phyloP scores from a whole-genome alignment of 805 yeast genomes.

The Candida coleopterorum region DNA sequence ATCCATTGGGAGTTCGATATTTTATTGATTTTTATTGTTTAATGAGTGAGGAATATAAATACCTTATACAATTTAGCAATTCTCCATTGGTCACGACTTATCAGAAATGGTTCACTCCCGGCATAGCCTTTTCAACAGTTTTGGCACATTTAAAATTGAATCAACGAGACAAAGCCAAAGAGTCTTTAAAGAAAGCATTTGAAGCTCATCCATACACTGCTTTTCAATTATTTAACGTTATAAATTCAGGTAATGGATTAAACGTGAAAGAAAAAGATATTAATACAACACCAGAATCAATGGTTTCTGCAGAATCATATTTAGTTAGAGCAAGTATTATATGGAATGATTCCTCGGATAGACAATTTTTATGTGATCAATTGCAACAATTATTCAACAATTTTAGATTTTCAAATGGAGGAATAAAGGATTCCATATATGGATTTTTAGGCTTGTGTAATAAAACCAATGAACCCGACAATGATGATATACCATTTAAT shows the following conservation, averaged over 20 bases:
- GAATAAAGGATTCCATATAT: constrained; percentile 4
- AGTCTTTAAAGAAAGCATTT: constrained; percentile 47
- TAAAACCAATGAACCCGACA: constrained; percentile 4
- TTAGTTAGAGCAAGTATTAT: constrained; percentile 48
- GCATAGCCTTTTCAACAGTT: constrained; percentile 60
- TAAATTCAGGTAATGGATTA: constrained; percentile 30
- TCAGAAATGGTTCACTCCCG: constrained; percentile 66
- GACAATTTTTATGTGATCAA: constrained; percentile 45
- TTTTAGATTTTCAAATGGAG: constrained; percentile 1
- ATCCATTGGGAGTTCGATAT: constrained; percentile 79
- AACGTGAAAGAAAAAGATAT: constrained; percentile 19
- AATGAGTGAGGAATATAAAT: constrained; percentile 58
- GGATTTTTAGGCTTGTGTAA: constrained; percentile 7
- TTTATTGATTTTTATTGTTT: constrained; percentile 78
- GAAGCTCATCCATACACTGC: constrained; percentile 56
- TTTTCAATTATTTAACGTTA: constrained; percentile 40
- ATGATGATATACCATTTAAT: constrained; percentile 49
- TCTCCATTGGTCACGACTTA: constrained; percentile 57
- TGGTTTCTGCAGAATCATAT: constrained; percentile 53
- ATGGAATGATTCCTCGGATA: constrained; percentile 48
- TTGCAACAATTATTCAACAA: constrained; percentile 21
- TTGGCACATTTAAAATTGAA: constrained; percentile 52
- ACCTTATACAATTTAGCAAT: constrained; percentile 51
- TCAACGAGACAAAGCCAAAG: constrained; percentile 41
- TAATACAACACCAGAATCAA: constrained; percentile 24